Percentiles rank a stretch among this genome's conserved stretches.
Evolutionary conservation across 192 early-diverging fungal genomes (phyloP).

Genomic region (Podila horticola): DNA sequence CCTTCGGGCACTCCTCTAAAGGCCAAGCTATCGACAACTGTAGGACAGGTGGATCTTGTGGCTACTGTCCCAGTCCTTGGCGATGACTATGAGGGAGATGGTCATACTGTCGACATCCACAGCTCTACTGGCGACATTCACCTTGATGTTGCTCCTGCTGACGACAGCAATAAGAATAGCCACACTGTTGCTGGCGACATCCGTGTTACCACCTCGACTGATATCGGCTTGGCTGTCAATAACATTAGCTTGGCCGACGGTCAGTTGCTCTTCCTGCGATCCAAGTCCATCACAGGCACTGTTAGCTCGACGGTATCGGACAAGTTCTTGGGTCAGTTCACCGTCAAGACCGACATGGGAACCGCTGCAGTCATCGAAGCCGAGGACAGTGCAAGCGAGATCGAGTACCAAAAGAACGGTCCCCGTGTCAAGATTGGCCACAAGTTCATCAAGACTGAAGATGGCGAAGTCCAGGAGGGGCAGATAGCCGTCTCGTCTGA

Average conservation of each 20-base stretch:
- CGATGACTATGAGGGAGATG: neutral
- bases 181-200: neutral
- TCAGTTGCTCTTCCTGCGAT: conserved; percentile 2
- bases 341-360: neutral
- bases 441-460: conserved; percentile 17
- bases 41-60: neutral
- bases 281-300: neutral
- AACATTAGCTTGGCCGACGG: neutral
- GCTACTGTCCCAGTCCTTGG: neutral
- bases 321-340: conserved; percentile 27
- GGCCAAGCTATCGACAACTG: neutral
- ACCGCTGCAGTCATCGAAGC: conserved; percentile 9
- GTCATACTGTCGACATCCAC: conserved; percentile 1
- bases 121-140: neutral
- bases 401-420: conserved; percentile 26
- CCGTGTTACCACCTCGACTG: neutral
- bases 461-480: neutral
- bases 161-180: neutral
- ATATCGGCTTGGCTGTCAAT: neutral
- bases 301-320: conserved; percentile 5
- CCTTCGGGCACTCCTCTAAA: conserved; percentile 2
- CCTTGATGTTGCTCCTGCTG: neutral
- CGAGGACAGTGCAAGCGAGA: conserved; percentile 8
- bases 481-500: neutral
- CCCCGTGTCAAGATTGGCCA: conserved; percentile 17